Percentiles rank a stretch among this genome's conserved stretches.
phyloP scores from a whole-genome alignment of 2,329 filamentous ascomycete genomes.

The Aureobasidium mangrovei region DNA sequence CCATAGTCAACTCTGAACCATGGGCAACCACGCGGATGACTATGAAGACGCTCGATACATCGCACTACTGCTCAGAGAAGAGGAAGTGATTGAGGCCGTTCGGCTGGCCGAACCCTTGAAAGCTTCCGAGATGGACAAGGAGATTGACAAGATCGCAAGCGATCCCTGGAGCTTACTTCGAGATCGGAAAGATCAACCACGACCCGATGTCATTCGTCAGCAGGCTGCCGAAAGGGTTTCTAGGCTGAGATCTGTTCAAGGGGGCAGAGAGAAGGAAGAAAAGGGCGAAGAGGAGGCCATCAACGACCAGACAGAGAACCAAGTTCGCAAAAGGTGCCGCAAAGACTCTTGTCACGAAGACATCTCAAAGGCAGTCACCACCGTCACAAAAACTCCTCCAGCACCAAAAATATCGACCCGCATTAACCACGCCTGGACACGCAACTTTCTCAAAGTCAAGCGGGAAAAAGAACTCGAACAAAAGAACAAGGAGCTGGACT shows the following conservation, averaged over 20 bases:
- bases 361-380: not conserved
- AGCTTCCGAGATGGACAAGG: not conserved
- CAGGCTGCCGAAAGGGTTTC: not conserved
- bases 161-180: not conserved
- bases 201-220: not conserved
- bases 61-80: not conserved
- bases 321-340: not conserved
- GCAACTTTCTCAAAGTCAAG: not conserved
- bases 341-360: not conserved
- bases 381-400: not conserved
- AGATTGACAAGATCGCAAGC: not conserved
- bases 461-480: not conserved
- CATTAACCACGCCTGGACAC: not conserved
- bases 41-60: not conserved
- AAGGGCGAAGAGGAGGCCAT: not conserved
- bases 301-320: not conserved
- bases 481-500: not conserved
- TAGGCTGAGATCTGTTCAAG: not conserved
- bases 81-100: not conserved
- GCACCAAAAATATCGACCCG: not conserved
- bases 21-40: not conserved
- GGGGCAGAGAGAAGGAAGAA: not conserved
- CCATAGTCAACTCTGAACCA: not conserved
- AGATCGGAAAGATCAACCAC: not conserved
- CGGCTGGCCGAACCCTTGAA: not conserved